These are phyloP conservation scores for Rhodotorula mucilaginosa DNA, from an alignment of 1,284 basidiomycete species.

Conservation along the genomic window DNA sequence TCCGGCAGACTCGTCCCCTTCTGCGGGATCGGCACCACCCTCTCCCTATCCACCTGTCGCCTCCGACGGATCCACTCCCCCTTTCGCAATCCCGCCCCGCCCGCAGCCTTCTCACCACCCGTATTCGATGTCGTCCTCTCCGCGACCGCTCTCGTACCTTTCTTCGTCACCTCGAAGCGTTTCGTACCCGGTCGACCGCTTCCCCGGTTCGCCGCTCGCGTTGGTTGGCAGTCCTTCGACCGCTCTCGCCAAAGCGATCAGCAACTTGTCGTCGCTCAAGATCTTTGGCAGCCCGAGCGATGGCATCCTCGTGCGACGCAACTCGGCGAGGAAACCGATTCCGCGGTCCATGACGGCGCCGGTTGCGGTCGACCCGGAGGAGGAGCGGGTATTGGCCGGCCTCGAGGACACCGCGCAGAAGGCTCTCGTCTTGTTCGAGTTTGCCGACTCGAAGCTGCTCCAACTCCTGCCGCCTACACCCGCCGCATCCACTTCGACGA, in stretches of 20 bases:
- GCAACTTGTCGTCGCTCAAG: constrained; percentile 80
- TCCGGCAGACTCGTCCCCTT: constrained; percentile 42
- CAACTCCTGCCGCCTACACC: constrained; percentile 49
- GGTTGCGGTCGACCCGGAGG: constrained; percentile 63
- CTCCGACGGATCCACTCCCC: constrained; percentile 45
- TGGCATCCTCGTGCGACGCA: constrained; percentile 47
- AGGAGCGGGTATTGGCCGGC: constrained; percentile 69
- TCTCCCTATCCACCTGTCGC: constrained; percentile 45
- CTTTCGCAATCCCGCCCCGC: constrained; percentile 48
- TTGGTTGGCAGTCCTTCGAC: constrained; percentile 41
- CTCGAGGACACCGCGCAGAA: constrained; percentile 92
- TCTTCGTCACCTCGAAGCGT: constrained; percentile 34
- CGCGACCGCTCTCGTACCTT: constrained; percentile 37
- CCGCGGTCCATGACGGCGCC: constrained; percentile 25
- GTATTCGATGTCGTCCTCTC: constrained; percentile 38
- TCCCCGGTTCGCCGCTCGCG: constrained; percentile 41
- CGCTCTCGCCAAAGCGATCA: constrained; percentile 67
- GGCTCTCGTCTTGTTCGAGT: constrained; percentile 85
- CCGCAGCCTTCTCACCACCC: constrained; percentile 35
- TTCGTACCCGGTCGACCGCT: constrained; percentile 25
- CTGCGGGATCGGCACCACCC: constrained; percentile 41
- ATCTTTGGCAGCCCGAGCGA: constrained; percentile 68
- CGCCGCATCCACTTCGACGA: constrained; percentile 25
- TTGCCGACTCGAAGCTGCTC: constrained; percentile 89
- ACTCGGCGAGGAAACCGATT: constrained; percentile 38